phyloP scores from a whole-genome alignment of 2,329 filamentous ascomycete species.

The Calycina marina region DNA sequence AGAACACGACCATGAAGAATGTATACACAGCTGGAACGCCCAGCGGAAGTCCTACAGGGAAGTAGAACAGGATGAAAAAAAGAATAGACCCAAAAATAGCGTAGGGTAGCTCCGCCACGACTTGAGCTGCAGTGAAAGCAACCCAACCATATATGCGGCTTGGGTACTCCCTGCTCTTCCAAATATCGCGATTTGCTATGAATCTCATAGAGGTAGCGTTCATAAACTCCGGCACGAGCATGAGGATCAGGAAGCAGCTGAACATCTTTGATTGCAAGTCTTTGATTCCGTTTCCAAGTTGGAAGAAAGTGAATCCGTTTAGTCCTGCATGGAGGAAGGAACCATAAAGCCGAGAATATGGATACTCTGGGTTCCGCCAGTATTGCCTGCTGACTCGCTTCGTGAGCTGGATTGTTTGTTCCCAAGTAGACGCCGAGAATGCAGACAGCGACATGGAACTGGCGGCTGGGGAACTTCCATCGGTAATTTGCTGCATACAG shows the following conservation, averaged over 20 bases:
- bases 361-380: slow-evolving; percentile 49
- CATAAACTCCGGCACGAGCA: neutral
- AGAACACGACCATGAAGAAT: neutral
- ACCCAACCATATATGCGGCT: neutral
- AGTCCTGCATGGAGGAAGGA: neutral
- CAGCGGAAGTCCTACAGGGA: neutral
- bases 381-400: slow-evolving; percentile 43
- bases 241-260: neutral
- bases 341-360: slow-evolving; percentile 4
- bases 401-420: slow-evolving; percentile 38
- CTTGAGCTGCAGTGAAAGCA: neutral
- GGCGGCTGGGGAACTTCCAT: too few relatives aligned
- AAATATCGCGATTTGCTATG: neutral
- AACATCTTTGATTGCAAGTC: neutral
- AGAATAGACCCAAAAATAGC: neutral
- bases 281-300: neutral
- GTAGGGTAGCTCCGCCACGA: neutral
- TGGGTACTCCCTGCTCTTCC: neutral
- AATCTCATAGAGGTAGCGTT: neutral
- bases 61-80: neutral
- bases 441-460: slow-evolving; percentile 26
- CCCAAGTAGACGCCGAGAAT: slow-evolving; percentile 44
- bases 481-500: slow-evolving; percentile 37
- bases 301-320: neutral
- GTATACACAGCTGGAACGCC: neutral